These are phyloP conservation scores for Wickerhamiella parazyma DNA, from an alignment of 805 yeast species.

Conservation along the genomic window DNA sequence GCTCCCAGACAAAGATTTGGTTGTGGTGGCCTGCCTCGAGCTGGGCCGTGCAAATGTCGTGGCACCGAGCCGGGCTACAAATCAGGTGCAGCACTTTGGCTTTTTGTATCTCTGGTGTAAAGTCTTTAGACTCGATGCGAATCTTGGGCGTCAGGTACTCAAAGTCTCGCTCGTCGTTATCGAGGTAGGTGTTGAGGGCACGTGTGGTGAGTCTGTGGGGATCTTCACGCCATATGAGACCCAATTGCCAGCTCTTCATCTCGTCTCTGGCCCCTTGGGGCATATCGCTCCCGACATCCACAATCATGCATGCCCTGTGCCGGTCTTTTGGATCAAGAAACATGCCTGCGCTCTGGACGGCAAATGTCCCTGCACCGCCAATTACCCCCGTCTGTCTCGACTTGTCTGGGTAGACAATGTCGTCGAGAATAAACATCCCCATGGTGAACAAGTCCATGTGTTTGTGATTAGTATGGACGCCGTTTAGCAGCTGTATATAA, in stretches of 20 bases:
- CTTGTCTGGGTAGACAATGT: conserved; percentile 44
- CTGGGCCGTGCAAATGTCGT: conserved; percentile 26
- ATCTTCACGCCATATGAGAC: conserved; percentile 42
- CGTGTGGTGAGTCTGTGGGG: conserved; percentile 50
- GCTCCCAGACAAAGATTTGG: conserved; percentile 65
- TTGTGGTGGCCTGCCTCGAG: not conserved
- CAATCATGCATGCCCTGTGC: conserved; percentile 43
- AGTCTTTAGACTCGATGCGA: conserved; percentile 44
- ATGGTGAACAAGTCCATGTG: conserved; percentile 42
- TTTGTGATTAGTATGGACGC: conserved; percentile 3
- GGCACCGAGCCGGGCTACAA: conserved; percentile 54
- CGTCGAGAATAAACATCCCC: conserved; percentile 89
- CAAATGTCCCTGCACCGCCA: conserved; percentile 88
- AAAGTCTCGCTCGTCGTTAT: conserved; percentile 47
- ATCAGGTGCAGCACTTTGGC: conserved; percentile 52
- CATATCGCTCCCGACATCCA: conserved; percentile 72
- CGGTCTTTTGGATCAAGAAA: conserved; percentile 31
- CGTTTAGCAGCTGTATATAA: not conserved
- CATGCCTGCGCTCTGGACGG: conserved; percentile 56
- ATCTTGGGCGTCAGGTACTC: conserved; percentile 47
- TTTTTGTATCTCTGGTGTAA: conserved; percentile 30
- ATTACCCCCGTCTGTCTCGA: conserved; percentile 35
- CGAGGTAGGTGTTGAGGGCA: conserved; percentile 67
- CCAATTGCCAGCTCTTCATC: conserved; percentile 49
- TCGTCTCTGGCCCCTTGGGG: conserved; percentile 36